Evolutionary conservation across 1,284 basidiomycete genomes (phyloP), one percentile per base, ranked within the genome.

Genomic region (Malassezia japonica): DNA sequence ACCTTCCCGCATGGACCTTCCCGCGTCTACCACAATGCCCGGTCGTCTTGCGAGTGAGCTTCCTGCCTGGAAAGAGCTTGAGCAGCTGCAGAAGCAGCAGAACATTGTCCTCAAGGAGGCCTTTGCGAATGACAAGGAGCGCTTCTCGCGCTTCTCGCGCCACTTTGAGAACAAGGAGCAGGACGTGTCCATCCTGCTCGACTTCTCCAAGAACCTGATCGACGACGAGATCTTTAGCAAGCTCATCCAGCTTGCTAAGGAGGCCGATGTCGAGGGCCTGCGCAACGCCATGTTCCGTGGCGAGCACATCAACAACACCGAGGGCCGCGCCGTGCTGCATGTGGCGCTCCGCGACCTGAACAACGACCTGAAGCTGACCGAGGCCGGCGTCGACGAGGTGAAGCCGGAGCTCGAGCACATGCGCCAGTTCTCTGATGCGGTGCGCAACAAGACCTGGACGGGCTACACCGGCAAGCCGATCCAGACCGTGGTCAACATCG

Each of bases 401-500:
- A 76, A 79, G 39, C 79, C 77, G 31, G 92, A 96, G 27, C 81
- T 95, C 52, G 79, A 82, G 31, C 94, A 96, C 77, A 96, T 98
- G 73, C 85, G 86, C 74, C 77, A 81, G 72, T 98, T 98, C 78
- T 81, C 84, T 46, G 83, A 94, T 35, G 77, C 82, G 32, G 82
- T 98, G 41, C 81, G 92, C 56, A 84, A 79, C 57, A 91, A 91
- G 25, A 78, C 77, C 40, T 92, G 89, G 87, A 95, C 86, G 76
- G 94, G 94, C 27, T 96, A 94, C 79, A 94, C 90, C 1, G 92
- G 92, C 54, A 95, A 96, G 78, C 70, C 81, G 16, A 96, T 98
- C 79, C 82, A 84, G 71, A 83, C 88, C 48, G 83, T 98, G 75
- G 90, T 98, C 74, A 98, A 96, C 79, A 95, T 98, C 65, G 92